phyloP scores from a whole-genome alignment of 1,284 basidiomycete species.

The Coriolopsis trogii region DNA sequence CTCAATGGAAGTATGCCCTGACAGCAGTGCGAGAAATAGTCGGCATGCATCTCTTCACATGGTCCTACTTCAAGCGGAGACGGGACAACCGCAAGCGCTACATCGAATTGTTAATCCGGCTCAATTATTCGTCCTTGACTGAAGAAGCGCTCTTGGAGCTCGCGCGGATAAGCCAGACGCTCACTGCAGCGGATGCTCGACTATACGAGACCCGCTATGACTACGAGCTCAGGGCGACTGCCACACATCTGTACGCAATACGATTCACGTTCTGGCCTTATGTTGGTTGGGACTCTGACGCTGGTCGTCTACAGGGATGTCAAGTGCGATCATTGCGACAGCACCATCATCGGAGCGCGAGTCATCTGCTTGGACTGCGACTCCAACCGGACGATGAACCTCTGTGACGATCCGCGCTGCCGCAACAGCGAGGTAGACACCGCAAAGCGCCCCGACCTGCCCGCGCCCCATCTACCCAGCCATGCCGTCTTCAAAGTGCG shows the following conservation, averaged over 20 bases:
- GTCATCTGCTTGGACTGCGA: constrained; percentile 15
- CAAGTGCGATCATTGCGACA: constrained; percentile 11
- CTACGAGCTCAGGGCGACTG: constrained; percentile 11
- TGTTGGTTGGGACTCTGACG: no score
- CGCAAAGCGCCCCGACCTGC: constrained; percentile 8
- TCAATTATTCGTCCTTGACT: constrained; percentile 1
- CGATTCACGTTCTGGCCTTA: background rate
- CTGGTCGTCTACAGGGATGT: constrained; percentile 6
- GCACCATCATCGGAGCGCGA: constrained; percentile 11
- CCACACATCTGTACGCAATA: constrained; percentile 13
- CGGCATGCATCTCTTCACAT: background rate
- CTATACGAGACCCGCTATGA: constrained; percentile 13
- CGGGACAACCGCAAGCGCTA: constrained; percentile 6
- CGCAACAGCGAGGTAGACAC: background rate
- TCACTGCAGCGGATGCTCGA: constrained; percentile 11
- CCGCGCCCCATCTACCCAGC: constrained; percentile 1
- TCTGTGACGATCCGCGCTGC: constrained; percentile 13
- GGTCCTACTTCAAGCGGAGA: constrained; percentile 10
- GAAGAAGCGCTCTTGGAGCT: constrained; percentile 5
- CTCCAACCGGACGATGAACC: constrained; percentile 3
- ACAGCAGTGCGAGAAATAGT: constrained; percentile 9
- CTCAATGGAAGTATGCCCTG: constrained; percentile 20
- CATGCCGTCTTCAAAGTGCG: constrained; percentile 12
- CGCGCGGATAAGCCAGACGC: constrained; percentile 1
- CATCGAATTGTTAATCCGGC: constrained; percentile 8